A percentile compares a stretch with the other conserved stretches of the same genome.
Evolutionary conservation across 2,329 filamentous ascomycete genomes (phyloP).

Genomic region (Verticillium zaregamsianum): DNA sequence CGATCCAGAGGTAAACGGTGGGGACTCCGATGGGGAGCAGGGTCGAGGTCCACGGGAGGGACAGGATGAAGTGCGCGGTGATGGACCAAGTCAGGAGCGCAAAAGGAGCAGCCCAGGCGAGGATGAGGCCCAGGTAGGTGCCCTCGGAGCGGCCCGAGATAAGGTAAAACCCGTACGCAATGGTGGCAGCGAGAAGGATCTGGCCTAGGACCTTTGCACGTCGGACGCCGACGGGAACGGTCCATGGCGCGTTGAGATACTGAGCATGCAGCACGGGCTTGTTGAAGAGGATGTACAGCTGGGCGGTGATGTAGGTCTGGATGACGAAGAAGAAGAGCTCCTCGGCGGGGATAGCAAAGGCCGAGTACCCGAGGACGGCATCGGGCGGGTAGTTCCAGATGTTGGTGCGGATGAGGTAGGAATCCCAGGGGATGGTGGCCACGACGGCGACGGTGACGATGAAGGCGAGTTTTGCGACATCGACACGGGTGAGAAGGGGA

Average conservation of each 20-base stretch:
- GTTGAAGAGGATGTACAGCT: slow-evolving; percentile 64
- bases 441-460: slow-evolving; percentile 60
- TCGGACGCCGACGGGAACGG: slow-evolving; percentile 18
- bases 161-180: slow-evolving; percentile 35
- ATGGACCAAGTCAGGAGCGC: slow-evolving; percentile 59
- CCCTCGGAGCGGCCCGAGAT: slow-evolving; percentile 41
- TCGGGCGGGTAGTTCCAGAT: slow-evolving; percentile 69
- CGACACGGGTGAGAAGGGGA: slow-evolving; percentile 58
- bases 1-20: slow-evolving; percentile 67
- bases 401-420: slow-evolving; percentile 62
- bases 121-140: slow-evolving; percentile 67
- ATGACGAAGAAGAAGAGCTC: slow-evolving; percentile 76
- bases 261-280: slow-evolving; percentile 54
- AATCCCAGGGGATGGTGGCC: slow-evolving; percentile 73
- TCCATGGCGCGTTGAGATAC: slow-evolving; percentile 29
- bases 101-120: slow-evolving; percentile 66
- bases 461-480: slow-evolving; percentile 58
- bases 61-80: slow-evolving; percentile 59
- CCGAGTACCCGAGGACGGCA: slow-evolving; percentile 57
- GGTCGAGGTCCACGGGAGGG: slow-evolving; percentile 54
- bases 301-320: slow-evolving; percentile 68
- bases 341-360: slow-evolving; percentile 64
- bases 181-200: slow-evolving; percentile 40
- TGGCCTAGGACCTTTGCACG: slow-evolving; percentile 42
- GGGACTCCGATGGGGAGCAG: slow-evolving; percentile 56